Conservation (phyloP, 169 alveolate genomes). For the Plasmodium sp. region DNA sequence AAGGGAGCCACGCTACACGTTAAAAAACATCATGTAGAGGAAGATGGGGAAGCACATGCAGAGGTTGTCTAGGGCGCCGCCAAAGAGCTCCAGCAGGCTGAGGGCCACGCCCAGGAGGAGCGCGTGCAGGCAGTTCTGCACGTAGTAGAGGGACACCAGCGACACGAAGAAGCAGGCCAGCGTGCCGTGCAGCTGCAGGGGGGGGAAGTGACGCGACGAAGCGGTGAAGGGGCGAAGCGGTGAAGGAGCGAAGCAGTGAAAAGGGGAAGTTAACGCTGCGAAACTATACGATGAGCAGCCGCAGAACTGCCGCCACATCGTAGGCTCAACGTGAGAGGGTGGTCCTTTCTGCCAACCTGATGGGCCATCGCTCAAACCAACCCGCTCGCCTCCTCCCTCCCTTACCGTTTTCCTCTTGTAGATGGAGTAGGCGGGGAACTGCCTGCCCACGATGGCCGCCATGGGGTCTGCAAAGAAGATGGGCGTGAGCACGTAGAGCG, state of each 20-base stretch:
- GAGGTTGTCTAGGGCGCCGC: slow-evolving; percentile 43
- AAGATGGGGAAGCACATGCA: slow-evolving; percentile 63
- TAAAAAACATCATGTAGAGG: slow-evolving; percentile 43
- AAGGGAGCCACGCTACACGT: not conserved
- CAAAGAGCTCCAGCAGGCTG: slow-evolving; percentile 34
- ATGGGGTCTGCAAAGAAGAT: slow-evolving; percentile 64
- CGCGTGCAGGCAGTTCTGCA: slow-evolving; percentile 3
- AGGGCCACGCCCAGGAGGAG: slow-evolving; percentile 10
- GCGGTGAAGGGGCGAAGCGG: not conserved
- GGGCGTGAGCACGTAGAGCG: slow-evolving; percentile 50
- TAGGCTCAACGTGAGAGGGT: not conserved
- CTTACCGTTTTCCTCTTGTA: slow-evolving; percentile 55
- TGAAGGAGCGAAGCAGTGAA: too few relatives aligned
- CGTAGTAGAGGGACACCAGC: slow-evolving; percentile 25
- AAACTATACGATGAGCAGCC: not conserved
- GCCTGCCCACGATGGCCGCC: slow-evolving; percentile 55
- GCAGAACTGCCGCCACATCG: not conserved
- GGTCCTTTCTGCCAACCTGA: not conserved
- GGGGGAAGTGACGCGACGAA: not conserved
- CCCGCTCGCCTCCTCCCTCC: not conserved
- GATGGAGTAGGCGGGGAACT: slow-evolving; percentile 13
- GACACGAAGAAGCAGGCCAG: slow-evolving; percentile 50
- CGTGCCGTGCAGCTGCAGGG: slow-evolving; percentile 40
- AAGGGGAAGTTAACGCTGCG: not conserved
- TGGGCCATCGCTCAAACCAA: not conserved